A percentile compares a stretch with the other conserved stretches of the same genome.
These are phyloP conservation scores for Trichoderma sp. DNA, from an alignment of 2,329 filamentous ascomycete species.

Conservation along the genomic window DNA sequence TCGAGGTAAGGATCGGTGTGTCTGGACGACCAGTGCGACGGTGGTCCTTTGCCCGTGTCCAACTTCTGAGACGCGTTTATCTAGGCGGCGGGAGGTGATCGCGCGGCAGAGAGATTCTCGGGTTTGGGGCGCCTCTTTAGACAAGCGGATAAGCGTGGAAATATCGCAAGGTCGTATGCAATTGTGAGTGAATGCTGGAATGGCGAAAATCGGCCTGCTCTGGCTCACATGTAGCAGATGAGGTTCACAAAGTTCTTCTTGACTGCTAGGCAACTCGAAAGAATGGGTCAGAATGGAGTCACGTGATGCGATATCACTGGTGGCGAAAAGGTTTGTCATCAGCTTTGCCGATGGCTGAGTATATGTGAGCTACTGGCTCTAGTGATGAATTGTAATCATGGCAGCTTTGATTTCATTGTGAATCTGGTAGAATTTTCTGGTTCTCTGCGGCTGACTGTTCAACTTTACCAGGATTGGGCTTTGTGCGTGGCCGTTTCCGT, in stretches of 20 bases:
- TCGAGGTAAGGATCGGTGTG: slow-evolving; percentile 6
- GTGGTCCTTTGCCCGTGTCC: neutral
- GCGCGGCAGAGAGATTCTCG: neutral
- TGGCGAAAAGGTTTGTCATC: slow-evolving; percentile 16
- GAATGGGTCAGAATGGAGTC: slow-evolving; percentile 30
- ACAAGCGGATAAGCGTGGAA: neutral
- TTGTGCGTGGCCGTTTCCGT: neutral
- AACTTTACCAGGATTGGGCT: neutral
- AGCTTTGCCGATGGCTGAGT: neutral
- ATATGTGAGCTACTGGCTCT: neutral
- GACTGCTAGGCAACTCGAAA: slow-evolving; percentile 26
- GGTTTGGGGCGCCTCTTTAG: neutral
- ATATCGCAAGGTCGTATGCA: neutral
- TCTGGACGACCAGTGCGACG: slow-evolving; percentile 10
- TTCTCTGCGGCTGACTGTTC: neutral
- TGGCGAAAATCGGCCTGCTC: neutral
- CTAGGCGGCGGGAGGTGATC: neutral
- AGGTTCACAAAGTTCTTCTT: slow-evolving; percentile 28
- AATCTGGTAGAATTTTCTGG: neutral
- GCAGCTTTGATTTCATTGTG: neutral
- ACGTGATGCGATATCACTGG: slow-evolving; percentile 27
- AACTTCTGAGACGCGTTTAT: slow-evolving; percentile 17
- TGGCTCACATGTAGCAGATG: slow-evolving; percentile 12
- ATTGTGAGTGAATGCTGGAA: neutral
- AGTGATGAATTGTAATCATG: neutral